phyloP scores from a whole-genome alignment of 148 eudicot genomes.

The Silene latifolia region DNA sequence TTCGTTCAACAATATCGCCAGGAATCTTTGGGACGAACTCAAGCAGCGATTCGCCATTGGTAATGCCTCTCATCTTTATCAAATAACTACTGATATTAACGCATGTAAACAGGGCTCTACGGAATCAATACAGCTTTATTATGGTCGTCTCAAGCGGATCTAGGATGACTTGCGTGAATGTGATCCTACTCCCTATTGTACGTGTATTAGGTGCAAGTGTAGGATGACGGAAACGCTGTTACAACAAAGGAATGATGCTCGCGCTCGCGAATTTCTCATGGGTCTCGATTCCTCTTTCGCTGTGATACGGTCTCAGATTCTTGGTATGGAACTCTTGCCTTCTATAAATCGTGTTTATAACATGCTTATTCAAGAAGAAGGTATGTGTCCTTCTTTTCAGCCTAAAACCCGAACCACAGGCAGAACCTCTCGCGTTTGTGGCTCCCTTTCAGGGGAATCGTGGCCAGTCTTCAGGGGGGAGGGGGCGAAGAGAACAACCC shows the following conservation, averaged over 20 bases:
- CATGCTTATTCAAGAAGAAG: no score
- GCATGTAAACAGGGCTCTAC: neutral
- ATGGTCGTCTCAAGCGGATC: neutral
- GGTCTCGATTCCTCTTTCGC: neutral
- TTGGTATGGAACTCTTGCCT: no score
- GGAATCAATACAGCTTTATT: neutral
- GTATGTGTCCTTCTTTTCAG: no score
- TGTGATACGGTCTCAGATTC: no score
- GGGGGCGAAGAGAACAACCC: no score
- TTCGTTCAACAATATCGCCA: neutral
- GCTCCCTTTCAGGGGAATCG: no score
- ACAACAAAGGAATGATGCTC: neutral
- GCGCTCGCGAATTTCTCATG: neutral
- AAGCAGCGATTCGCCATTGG: neutral
- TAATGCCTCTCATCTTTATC: neutral
- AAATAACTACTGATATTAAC: neutral
- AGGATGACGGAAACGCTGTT: neutral
- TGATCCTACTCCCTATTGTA: neutral
- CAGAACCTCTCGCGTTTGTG: no score
- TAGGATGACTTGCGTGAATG: neutral
- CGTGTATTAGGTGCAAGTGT: neutral
- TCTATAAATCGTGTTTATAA: no score
- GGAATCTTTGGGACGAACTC: neutral
- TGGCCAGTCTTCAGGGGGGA: no score
- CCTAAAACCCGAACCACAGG: no score